phyloP scores from a whole-genome alignment of 345 rosid species.

The Eutrema yunnanense region DNA sequence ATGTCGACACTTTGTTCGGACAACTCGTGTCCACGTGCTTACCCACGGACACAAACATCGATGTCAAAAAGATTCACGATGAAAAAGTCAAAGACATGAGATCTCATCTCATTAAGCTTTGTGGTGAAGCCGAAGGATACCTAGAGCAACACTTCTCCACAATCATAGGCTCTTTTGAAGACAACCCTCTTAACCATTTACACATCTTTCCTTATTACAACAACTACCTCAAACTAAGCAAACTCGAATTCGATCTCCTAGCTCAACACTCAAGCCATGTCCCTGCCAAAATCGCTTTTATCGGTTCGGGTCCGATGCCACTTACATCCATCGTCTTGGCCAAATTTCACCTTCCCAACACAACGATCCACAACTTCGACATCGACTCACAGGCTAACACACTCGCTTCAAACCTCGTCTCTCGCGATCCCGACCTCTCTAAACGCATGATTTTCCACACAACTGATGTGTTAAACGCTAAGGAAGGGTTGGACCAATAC shows the following conservation, averaged over 20 bases:
- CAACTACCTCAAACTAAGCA: constrained; percentile 80
- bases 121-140: constrained; percentile 76
- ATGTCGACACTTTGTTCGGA: constrained; percentile 86
- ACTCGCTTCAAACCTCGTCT: constrained; percentile 44
- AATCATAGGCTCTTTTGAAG: constrained; percentile 50
- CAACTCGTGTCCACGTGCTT: constrained; percentile 76
- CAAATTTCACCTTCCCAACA: constrained; percentile 44
- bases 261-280: constrained; percentile 32
- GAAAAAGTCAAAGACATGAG: constrained; percentile 53
- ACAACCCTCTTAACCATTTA: constrained; percentile 69
- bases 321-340: constrained; percentile 83
- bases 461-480: constrained; percentile 46
- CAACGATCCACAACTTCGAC: constrained; percentile 76
- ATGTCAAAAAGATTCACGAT: constrained; percentile 54
- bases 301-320: constrained; percentile 93
- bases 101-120: constrained; percentile 64
- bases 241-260: constrained; percentile 61
- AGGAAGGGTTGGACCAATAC: constrained; percentile 45
- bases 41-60: constrained; percentile 59
- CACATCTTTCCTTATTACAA: constrained; percentile 65
- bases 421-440: constrained; percentile 52
- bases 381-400: constrained; percentile 63
- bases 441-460: constrained; percentile 64
- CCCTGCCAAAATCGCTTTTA: constrained; percentile 57
- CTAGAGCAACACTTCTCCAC: constrained; percentile 69